These are phyloP conservation scores for Diaporthe citriasiana DNA, from an alignment of 2,329 filamentous ascomycete species.

Conservation along the genomic window DNA sequence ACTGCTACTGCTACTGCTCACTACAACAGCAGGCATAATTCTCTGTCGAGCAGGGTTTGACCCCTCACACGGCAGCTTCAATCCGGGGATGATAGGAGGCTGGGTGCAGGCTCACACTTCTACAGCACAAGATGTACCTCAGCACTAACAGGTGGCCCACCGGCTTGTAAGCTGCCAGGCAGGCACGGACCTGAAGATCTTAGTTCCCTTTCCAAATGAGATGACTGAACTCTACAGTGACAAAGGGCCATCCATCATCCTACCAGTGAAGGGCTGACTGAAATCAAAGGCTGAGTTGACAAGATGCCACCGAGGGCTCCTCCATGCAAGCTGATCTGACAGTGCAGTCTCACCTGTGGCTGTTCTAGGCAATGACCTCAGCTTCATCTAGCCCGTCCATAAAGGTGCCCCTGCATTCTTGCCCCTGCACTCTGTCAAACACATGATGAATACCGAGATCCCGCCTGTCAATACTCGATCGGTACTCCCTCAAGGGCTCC, in stretches of 20 bases:
- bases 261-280: neutral
- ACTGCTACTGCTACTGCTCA: slow-evolving; percentile 3
- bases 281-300: neutral
- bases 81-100: neutral
- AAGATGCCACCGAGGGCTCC: neutral
- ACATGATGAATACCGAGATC: slow-evolving; percentile 8
- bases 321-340: neutral
- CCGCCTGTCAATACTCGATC: slow-evolving; percentile 14
- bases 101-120: fast-evolving
- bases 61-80: slow-evolving; percentile 25
- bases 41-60: slow-evolving; percentile 15
- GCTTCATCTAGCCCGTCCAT: neutral
- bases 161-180: slow-evolving; percentile 25
- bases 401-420: neutral
- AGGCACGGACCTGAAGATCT: slow-evolving; percentile 31
- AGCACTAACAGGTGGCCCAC: neutral
- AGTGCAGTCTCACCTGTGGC: neutral
- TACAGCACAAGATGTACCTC: neutral
- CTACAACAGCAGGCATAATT: slow-evolving; percentile 22
- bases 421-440: neutral
- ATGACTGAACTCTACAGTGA: slow-evolving; percentile 29
- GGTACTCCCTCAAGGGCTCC: neutral
- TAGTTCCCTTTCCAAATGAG: slow-evolving; percentile 1
- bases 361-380: neutral
- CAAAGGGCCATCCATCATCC: neutral